Conservation (phyloP, 1,139 yeast species). For the Zygosaccharomyces sapae region DNA sequence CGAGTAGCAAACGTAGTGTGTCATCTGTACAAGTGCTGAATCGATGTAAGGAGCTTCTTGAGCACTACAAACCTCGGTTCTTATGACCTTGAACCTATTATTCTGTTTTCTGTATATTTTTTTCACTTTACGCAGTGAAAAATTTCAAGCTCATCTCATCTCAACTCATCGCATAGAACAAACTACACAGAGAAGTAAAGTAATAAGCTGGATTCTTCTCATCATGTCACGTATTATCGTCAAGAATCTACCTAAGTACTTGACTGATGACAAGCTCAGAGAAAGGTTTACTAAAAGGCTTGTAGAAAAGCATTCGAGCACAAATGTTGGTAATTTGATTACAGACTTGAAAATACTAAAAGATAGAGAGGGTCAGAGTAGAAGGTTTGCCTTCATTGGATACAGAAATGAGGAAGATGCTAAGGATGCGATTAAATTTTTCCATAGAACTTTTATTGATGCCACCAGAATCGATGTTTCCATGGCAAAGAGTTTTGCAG, state of each 20-base stretch:
- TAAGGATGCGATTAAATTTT: conserved; percentile 67
- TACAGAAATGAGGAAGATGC: conserved; percentile 72
- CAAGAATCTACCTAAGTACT: conserved; percentile 83
- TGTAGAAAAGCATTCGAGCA: conserved; percentile 35
- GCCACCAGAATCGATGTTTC: conserved; percentile 77
- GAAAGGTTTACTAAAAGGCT: conserved; percentile 59
- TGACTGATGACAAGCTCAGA: conserved; percentile 69
- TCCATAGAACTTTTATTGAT: conserved; percentile 74
- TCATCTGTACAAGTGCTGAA: too few relatives aligned
- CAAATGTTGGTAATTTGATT: conserved; percentile 42
- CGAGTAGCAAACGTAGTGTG: too few relatives aligned
- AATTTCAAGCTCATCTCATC: conserved; percentile 18
- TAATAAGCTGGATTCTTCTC: not conserved
- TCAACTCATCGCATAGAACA: conserved; percentile 7
- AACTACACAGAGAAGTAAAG: not conserved
- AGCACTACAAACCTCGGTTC: too few relatives aligned
- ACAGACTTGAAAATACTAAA: conserved; percentile 86
- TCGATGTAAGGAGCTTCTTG: too few relatives aligned
- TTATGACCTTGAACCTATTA: too few relatives aligned
- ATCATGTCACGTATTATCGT: conserved; percentile 88
- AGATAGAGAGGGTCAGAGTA: conserved; percentile 76
- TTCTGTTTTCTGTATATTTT: not conserved
- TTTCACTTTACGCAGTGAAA: conserved; percentile 7
- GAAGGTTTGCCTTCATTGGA: conserved; percentile 93
- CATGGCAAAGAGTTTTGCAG: conserved; percentile 79